Base-by-base conservation (phyloP, 192 early-diverging fungal genomes). In the Lobosporangium transversale region DNA sequence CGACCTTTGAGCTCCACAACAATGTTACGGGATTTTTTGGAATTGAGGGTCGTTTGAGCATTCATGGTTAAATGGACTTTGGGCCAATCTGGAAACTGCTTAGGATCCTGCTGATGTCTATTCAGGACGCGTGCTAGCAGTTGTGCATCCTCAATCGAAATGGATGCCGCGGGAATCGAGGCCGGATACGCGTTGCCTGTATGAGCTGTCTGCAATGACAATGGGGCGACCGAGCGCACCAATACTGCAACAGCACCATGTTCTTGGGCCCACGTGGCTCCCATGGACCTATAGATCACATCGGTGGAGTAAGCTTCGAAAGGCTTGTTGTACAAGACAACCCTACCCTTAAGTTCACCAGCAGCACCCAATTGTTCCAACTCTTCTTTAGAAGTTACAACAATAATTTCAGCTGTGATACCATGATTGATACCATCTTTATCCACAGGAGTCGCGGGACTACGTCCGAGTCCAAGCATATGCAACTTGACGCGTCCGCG, bases 121-220 rank as follows among this genome's bases (percentile, higher is more conserved):
- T 47, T 37, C 36, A 81, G 68, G 40, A 80, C 79, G 37, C 87
- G 81, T 40, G 83, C 82, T 21, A 89, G 70, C 10, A 87, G 33
- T 53, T 85, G 71, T 37, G 84, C 85, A 48, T 89, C 87, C 18
- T 86, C 84, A 17, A 65, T 53, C n/a, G 82, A 81, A 37, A 89
- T 68, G 20, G 87, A 76, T 2, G 85, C 87, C 0, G 84, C 84
- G 4, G 87, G 87, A 54, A 89, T 89, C 10, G 47, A 55, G 26
- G 84, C 81, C 3, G 80, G 68, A 10, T 31, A 12, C 42, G 84
- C 83, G 65, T 52, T 79, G 17, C 87, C 87, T 6, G 87, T 86
- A 48, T 89, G 87, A 14, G 80, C 35, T 2, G 67, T 53, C n/a
- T 84, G 80, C 29, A 83, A 75, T 21, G 70, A 61, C 31, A 87